These are phyloP conservation scores for Penicillium sp. DNA, from an alignment of 2,329 filamentous ascomycete genomes.

Conservation along the genomic window DNA sequence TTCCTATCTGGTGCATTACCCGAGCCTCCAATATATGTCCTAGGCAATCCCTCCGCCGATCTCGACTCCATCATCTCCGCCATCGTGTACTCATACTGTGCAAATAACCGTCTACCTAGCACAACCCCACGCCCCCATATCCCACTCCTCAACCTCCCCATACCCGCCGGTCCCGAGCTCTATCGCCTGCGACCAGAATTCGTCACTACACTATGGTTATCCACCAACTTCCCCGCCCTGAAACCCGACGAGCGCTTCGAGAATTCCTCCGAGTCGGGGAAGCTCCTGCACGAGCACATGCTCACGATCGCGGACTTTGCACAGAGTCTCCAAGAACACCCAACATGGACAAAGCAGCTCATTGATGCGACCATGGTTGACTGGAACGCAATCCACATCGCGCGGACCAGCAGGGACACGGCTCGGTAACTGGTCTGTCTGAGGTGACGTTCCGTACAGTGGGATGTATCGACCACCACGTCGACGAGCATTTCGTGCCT, in stretches of 20 bases:
- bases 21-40: slow-evolving; percentile 36
- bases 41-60: slow-evolving; percentile 48
- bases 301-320: slow-evolving; percentile 41
- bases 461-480: slow-evolving; percentile 59
- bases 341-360: not conserved
- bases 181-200: slow-evolving; percentile 55
- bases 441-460: slow-evolving; percentile 40
- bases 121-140: slow-evolving; percentile 46
- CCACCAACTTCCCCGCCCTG: slow-evolving; percentile 28
- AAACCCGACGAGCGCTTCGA: slow-evolving; percentile 21
- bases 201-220: slow-evolving; percentile 51
- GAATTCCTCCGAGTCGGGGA: slow-evolving; percentile 20
- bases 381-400: slow-evolving; percentile 43
- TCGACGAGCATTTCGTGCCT: slow-evolving; percentile 53
- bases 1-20: slow-evolving; percentile 22
- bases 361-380: slow-evolving; percentile 39
- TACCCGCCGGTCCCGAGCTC: slow-evolving; percentile 45
- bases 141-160: slow-evolving; percentile 55
- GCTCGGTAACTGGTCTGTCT: slow-evolving; percentile 47
- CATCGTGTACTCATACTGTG: slow-evolving; percentile 57
- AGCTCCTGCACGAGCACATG: slow-evolving; percentile 31
- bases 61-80: slow-evolving; percentile 60
- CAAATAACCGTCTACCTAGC: slow-evolving; percentile 41
- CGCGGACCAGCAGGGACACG: slow-evolving; percentile 45
- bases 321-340: slow-evolving; percentile 15